phyloP scores from a whole-genome alignment of 192 early-diverging fungal species.

The Lunasporangiospora selenospora region DNA sequence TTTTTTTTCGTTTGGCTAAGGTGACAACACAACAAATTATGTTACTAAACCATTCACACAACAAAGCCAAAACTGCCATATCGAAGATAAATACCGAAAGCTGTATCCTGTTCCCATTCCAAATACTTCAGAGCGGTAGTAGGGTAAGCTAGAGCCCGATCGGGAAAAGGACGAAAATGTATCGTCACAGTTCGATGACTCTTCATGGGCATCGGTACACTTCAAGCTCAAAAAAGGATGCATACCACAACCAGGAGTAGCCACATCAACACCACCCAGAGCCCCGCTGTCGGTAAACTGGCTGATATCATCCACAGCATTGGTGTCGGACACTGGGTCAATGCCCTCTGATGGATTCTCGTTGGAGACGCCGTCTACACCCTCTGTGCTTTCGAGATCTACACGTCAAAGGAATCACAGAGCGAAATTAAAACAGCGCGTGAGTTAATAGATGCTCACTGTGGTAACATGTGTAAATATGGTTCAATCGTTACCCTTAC shows the following conservation, averaged over 20 bases:
- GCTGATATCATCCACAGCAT: background rate
- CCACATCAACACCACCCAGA: background rate
- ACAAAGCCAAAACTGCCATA: background rate
- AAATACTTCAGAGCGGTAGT: slow-evolving; percentile 1
- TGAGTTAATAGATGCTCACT: too few relatives aligned
- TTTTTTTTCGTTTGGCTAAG: too few relatives aligned
- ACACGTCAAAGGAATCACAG: too few relatives aligned
- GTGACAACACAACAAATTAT: background rate
- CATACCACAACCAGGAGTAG: slow-evolving; percentile 6
- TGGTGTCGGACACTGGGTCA: slow-evolving; percentile 5
- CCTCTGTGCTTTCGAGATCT: slow-evolving; percentile 1
- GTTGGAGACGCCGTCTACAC: background rate
- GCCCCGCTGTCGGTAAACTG: slow-evolving; percentile 4
- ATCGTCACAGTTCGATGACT: slow-evolving; percentile 1
- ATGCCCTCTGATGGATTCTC: slow-evolving; percentile 2
- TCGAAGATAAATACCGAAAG: slow-evolving; percentile 7
- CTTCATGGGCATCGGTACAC: background rate
- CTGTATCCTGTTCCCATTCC: background rate
- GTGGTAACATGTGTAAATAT: too few relatives aligned
- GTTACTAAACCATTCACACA: background rate
- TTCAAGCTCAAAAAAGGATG: background rate
- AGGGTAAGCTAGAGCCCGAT: slow-evolving; percentile 3
- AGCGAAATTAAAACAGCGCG: too few relatives aligned
- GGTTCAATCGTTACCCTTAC: too few relatives aligned
- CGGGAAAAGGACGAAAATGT: background rate